phyloP scores from a whole-genome alignment of 2,329 filamentous ascomycete species.

The Onygenales sp. region DNA sequence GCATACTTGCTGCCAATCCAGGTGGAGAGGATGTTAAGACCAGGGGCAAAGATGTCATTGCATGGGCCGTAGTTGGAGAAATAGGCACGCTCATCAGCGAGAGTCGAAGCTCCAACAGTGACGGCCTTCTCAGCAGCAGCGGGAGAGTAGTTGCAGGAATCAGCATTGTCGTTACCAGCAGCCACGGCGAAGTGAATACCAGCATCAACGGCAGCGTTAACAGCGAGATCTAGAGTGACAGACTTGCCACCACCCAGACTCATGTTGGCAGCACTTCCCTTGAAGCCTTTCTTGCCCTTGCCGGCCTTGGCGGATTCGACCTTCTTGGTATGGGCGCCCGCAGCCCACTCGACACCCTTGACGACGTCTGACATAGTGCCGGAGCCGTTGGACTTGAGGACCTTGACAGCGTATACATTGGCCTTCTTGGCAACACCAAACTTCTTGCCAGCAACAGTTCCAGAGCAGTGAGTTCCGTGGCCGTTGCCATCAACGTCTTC shows the following conservation, averaged over 20 bases:
- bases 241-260: conserved; percentile 97
- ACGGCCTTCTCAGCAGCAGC: conserved; percentile 85
- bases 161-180: conserved; percentile 96
- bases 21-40: conserved; percentile 92
- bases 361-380: conserved; percentile 98
- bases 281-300: conserved; percentile 89
- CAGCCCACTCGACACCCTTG: conserved; percentile 94
- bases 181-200: conserved; percentile 97
- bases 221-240: conserved; percentile 75
- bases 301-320: conserved; percentile 71
- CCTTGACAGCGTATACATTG: conserved; percentile 93
- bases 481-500: conserved; percentile 90
- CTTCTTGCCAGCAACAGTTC: conserved; percentile 95
- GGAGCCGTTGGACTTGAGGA: conserved; percentile 91
- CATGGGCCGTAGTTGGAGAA: conserved; percentile 99
- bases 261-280: conserved; percentile 99
- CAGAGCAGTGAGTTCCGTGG: conserved; percentile 98
- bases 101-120: conserved; percentile 89
- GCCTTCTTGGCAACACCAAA: conserved; percentile 99
- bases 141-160: conserved; percentile 98
- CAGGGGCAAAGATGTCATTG: conserved; percentile 97
- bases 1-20: conserved; percentile 97
- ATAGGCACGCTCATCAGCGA: conserved; percentile 93
- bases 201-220: conserved; percentile 84
- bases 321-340: conserved; percentile 66